A percentile compares a stretch with the other conserved stretches of the same genome.
Evolutionary conservation across 495 filamentous ascomycete species (phyloP).

Genomic region (Neurospora sp.): DNA sequence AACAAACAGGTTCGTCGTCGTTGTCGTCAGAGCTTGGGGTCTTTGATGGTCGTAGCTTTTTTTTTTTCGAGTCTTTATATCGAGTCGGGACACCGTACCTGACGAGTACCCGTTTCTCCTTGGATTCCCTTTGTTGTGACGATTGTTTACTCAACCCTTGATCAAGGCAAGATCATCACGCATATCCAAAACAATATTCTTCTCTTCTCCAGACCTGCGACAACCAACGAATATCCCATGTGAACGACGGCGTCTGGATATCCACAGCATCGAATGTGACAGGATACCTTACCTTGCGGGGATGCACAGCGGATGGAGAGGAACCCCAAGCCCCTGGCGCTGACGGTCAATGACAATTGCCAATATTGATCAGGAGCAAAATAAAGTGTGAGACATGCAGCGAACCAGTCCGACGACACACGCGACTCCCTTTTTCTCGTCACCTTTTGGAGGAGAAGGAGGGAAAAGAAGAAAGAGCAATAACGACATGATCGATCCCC

Average conservation of each 20-base stretch:
- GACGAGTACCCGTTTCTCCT: neutral
- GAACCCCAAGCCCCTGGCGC: neutral
- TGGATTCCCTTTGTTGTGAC: neutral
- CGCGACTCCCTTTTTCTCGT: slow-evolving; percentile 35
- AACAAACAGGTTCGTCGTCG: neutral
- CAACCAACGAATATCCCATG: neutral
- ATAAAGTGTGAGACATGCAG: slow-evolving; percentile 28
- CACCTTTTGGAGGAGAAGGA: slow-evolving; percentile 26
- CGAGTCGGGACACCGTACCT: neutral
- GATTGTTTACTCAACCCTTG: neutral
- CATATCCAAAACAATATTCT: neutral
- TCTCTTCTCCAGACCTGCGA: neutral
- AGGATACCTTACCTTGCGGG: neutral
- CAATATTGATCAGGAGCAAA: neutral
- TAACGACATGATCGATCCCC: neutral
- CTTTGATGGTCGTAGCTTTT: neutral
- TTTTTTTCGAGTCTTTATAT: neutral
- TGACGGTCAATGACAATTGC: neutral
- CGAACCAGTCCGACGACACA: slow-evolving; percentile 27
- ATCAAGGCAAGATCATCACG: neutral
- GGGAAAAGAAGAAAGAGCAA: slow-evolving; percentile 7
- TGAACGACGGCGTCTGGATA: neutral
- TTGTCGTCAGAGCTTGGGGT: neutral
- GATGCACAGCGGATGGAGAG: neutral
- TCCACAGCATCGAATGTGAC: neutral